phyloP scores from a whole-genome alignment of 805 yeast species.

The Jamesozyma lodderae region DNA sequence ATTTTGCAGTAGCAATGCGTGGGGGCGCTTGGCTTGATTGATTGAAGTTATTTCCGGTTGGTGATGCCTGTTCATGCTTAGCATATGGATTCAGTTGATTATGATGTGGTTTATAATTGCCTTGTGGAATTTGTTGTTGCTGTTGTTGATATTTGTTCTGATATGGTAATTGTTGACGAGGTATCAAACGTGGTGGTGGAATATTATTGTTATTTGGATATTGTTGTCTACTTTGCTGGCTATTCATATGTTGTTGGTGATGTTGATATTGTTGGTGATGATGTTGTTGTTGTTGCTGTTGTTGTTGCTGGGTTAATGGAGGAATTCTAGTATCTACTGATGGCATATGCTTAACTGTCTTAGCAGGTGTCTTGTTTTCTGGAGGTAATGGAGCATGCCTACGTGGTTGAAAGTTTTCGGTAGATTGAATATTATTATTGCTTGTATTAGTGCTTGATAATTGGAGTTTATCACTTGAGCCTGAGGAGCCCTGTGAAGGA shows the following conservation, averaged over 20 bases:
- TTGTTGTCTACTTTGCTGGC: conserved; percentile 8
- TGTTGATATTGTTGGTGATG: conserved; percentile 22
- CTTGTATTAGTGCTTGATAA: conserved; percentile 6
- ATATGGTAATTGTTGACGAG: conserved; percentile 9
- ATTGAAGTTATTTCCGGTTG: background rate
- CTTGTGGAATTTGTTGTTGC: conserved; percentile 2
- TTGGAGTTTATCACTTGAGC: background rate
- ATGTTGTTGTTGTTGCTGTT: conserved; percentile 7
- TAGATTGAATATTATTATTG: conserved; percentile 4
- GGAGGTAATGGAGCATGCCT: conserved; percentile 27
- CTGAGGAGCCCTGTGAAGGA: background rate
- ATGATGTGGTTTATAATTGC: conserved; percentile 17
- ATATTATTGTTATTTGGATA: conserved; percentile 4
- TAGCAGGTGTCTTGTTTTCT: conserved; percentile 12
- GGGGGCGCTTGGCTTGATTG: conserved; percentile 1
- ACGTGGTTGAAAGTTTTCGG: conserved; percentile 4
- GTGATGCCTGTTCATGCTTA: conserved; percentile 6
- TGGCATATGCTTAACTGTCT: conserved; percentile 6
- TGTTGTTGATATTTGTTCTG: conserved; percentile 12
- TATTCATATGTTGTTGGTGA: conserved; percentile 13
- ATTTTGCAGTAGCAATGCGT: background rate
- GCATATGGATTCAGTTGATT: conserved; percentile 20
- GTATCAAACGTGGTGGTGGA: conserved; percentile 4
- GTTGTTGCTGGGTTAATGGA: conserved; percentile 7
- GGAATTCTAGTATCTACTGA: conserved; percentile 5